Evolutionary conservation across 257 asterid genomes (phyloP), one percentile per base, ranked within the genome.

Genomic region (Solanum virginianum): DNA sequence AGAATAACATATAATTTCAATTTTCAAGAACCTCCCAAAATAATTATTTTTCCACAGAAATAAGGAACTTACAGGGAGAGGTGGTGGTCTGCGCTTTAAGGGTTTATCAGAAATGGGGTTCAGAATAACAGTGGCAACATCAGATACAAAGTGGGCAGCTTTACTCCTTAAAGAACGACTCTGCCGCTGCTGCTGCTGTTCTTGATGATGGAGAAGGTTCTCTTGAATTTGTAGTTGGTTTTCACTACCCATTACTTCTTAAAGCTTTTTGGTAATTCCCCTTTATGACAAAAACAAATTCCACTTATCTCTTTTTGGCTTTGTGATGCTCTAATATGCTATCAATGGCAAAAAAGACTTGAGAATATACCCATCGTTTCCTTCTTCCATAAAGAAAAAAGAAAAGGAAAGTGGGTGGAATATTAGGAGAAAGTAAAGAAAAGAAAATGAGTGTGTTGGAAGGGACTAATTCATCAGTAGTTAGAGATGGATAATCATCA

Each of bases 91-190:
- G 4, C 89, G 75, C 20, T 82, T 85, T 17, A 95, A 86, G 86
- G 97, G 92, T 89, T 93, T 95, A 88, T 96, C 98, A 43, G 98
- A 95, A 85, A 95, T 91, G 49, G 98, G 98, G 87, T 92, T 95
- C 87, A 95, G 93, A 62, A 94, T 89, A 85, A 93, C 92, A 72
- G 98, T 93, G 74, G 99, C 92, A 70, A 96, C 94, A 93, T 94
- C 98, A 87, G 98, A 94, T 24, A 96, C 98, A 87, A 95, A 90
- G 90, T 95, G 96, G n/a, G 88, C 95, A 54, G 99, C 98, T 96
- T 95, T 96, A 86, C 94, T 94, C 93, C 94, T 92, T 88, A 93
- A 85, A 13, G 98, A 94, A 88, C 81, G 83, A n/a, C 85, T 88
- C 20, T 86, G 80, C 85, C 71, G 85, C 86, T 83, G 87, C 81